Evolutionary conservation across 345 rosid species (phyloP).

Genomic region (Lepidium sativum): DNA sequence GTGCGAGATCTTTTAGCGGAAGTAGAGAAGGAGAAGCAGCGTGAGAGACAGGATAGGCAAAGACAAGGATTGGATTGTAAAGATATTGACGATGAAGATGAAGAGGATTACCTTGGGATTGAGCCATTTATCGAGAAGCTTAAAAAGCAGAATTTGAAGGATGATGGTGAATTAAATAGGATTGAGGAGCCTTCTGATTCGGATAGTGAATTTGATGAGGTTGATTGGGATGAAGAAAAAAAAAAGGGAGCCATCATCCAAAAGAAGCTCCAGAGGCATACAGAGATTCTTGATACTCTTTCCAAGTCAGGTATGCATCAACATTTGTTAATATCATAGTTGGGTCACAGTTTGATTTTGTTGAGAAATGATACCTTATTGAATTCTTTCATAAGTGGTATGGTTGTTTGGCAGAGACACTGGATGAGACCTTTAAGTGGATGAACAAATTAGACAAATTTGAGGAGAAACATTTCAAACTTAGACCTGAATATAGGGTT

Average conservation of each 20-base stretch:
- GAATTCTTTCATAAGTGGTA: neutral
- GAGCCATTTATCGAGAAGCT: constrained; percentile 68
- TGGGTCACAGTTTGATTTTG: neutral
- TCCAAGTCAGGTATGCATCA: constrained; percentile 36
- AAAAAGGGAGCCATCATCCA: constrained; percentile 33
- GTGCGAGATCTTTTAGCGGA: constrained; percentile 48
- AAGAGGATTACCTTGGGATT: constrained; percentile 79
- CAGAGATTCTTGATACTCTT: constrained; percentile 57
- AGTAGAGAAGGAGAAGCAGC: constrained; percentile 61
- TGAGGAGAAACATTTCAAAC: constrained; percentile 71
- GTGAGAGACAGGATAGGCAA: constrained; percentile 60
- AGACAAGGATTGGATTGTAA: constrained; percentile 58
- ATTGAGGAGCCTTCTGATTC: constrained; percentile 71
- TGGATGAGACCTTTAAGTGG: constrained; percentile 70
- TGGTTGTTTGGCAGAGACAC: constrained; percentile 41
- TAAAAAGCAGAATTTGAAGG: constrained; percentile 50
- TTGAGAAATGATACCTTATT: neutral
- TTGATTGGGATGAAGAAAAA: constrained; percentile 31
- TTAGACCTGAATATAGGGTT: constrained; percentile 71
- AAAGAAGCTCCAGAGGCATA: constrained; percentile 53
- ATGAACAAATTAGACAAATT: constrained; percentile 73
- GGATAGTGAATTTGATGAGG: constrained; percentile 60
- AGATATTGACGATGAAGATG: constrained; percentile 76
- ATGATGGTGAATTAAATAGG: constrained; percentile 24
- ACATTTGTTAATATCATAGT: too few species aligned